Evolutionary conservation across 768 basidiomycete genomes (phyloP).

Genomic region (Pleurotus citrinopileatus): DNA sequence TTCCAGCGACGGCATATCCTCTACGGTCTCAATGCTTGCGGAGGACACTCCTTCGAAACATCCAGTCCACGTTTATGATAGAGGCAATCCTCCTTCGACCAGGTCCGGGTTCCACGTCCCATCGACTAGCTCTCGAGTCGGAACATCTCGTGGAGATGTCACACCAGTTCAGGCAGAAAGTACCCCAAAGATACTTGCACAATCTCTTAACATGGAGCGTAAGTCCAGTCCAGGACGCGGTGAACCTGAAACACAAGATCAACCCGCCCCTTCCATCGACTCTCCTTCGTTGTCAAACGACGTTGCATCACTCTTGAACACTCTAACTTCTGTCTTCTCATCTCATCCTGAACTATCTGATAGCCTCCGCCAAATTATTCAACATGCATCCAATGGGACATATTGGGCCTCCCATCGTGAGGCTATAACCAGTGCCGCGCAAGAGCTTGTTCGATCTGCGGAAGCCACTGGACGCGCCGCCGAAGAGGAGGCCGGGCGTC

Average conservation of each 20-base stretch:
- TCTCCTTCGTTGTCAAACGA: conserved; percentile 58
- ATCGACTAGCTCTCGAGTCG: conserved; percentile 6
- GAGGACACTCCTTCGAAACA: conserved; percentile 50
- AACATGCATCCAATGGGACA: conserved; percentile 58
- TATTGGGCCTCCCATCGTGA: conserved; percentile 71
- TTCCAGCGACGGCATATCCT: conserved; percentile 27
- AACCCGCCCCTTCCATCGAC: conserved; percentile 44
- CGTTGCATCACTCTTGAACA: conserved; percentile 56
- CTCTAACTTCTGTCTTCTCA: conserved; percentile 51
- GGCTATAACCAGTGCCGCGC: conserved; percentile 54
- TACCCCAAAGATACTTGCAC: conserved; percentile 28
- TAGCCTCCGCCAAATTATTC: conserved; percentile 58
- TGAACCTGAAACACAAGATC: conserved; percentile 25
- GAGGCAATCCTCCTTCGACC: conserved; percentile 17
- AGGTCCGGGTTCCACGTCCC: conserved; percentile 1
- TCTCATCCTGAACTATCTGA: conserved; percentile 74
- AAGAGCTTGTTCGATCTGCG: conserved; percentile 39
- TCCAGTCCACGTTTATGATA: conserved; percentile 59
- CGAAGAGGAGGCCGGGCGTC: conserved; percentile 64
- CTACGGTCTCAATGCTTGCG: conserved; percentile 37
- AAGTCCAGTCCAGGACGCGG: background rate
- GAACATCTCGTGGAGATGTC: conserved; percentile 7
- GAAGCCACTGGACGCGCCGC: conserved; percentile 43
- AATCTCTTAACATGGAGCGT: conserved; percentile 12
- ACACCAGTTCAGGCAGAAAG: conserved; percentile 25